Conservation (phyloP, 441 rosid genomes). For the Pelargonium cotyledonis region DNA sequence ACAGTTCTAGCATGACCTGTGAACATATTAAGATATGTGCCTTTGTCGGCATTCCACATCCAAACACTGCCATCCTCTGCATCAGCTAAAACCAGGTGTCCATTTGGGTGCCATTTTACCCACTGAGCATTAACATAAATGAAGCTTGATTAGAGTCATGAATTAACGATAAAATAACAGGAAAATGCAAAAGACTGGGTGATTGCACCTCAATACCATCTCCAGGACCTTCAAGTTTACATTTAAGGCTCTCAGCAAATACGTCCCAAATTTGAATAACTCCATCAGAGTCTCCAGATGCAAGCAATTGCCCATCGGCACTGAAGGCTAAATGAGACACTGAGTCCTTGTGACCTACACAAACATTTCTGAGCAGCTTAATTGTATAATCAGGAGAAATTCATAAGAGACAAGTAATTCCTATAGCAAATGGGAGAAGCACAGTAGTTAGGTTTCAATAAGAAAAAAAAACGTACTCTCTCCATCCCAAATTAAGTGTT, state of each 20-base stretch:
- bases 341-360: conserved; percentile 75
- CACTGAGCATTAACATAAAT: conserved; percentile 42
- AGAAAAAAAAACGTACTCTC: too few relatives aligned
- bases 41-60: conserved; percentile 95
- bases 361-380: background rate
- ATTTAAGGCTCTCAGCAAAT: conserved; percentile 38
- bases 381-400: background rate
- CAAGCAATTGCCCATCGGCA: conserved; percentile 59
- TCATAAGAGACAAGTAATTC: background rate
- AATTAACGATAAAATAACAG: background rate
- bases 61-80: conserved; percentile 69
- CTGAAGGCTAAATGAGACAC: conserved; percentile 74
- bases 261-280: conserved; percentile 59
- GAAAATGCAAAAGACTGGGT: background rate
- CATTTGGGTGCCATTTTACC: conserved; percentile 92
- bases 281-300: conserved; percentile 74
- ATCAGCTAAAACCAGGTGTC: conserved; percentile 74
- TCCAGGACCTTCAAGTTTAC: conserved; percentile 55
- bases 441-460: background rate
- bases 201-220: conserved; percentile 55
- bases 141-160: background rate
- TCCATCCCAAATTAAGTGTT: too few relatives aligned
- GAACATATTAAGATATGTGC: conserved; percentile 57
- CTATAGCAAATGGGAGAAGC: background rate
- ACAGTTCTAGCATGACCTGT: conserved; percentile 63